Evolutionary conservation across 1,139 yeast species (phyloP).

Genomic region (Taphrina populina): DNA sequence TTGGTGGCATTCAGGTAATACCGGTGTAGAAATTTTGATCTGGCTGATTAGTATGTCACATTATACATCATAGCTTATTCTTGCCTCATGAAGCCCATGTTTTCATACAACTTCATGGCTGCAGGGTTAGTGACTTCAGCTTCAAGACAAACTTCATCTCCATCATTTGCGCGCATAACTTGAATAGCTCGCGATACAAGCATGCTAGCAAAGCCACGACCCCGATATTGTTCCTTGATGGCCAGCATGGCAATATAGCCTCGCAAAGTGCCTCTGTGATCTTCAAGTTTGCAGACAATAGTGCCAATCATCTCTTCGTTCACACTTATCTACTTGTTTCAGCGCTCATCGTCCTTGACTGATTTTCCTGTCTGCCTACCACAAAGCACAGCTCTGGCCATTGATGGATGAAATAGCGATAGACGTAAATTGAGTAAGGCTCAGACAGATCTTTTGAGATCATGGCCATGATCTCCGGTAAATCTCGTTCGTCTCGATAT

Average conservation of each 20-base stretch:
- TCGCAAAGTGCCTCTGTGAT: conserved; percentile 66
- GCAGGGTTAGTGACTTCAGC: conserved; percentile 81
- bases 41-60: not conserved
- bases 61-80: not conserved
- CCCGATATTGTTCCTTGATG: conserved; percentile 68
- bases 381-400: conserved; percentile 65
- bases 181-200: conserved; percentile 64
- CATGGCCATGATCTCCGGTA: conserved; percentile 41
- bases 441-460: conserved; percentile 66
- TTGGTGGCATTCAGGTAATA: conserved; percentile 91
- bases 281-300: conserved; percentile 78
- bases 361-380: conserved; percentile 15
- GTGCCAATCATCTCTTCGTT: conserved; percentile 61
- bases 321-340: conserved; percentile 30
- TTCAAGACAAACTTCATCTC: conserved; percentile 83
- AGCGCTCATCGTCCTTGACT: not conserved
- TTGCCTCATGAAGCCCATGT: conserved; percentile 78
- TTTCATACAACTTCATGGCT: conserved; percentile 77
- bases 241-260: conserved; percentile 98
- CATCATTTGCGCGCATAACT: conserved; percentile 60
- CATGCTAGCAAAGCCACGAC: conserved; percentile 69
- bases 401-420: conserved; percentile 64
- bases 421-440: conserved; percentile 71
- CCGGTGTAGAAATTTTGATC: conserved; percentile 66
- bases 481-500: conserved; percentile 37